Percentiles rank a stretch among this genome's conserved stretches.
These are phyloP conservation scores for Rhizopogon vesiculosus DNA, from an alignment of 768 basidiomycete species.

Conservation along the genomic window DNA sequence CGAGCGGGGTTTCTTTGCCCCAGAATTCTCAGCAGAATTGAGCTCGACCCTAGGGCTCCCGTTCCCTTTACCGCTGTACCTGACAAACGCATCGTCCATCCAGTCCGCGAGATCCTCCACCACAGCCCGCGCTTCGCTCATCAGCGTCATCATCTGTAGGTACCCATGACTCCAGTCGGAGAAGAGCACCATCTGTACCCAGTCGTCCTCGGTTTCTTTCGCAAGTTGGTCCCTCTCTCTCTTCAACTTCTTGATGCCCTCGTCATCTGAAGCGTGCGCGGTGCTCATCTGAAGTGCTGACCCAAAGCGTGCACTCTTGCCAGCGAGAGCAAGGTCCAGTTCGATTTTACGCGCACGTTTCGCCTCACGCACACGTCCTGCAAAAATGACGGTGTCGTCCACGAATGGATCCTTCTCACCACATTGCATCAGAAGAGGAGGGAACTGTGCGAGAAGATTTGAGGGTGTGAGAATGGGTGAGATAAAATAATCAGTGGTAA, in stretches of 20 bases:
- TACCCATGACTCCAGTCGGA: conserved; percentile 98
- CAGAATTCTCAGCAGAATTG: conserved; percentile 11
- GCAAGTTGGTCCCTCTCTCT: conserved; percentile 57
- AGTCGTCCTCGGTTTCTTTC: conserved; percentile 81
- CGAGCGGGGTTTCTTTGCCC: conserved; percentile 21
- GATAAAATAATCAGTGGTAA: conserved; percentile 91
- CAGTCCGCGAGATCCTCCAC: conserved; percentile 85
- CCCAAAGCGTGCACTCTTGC: conserved; percentile 60
- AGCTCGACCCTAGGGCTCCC: conserved; percentile 10
- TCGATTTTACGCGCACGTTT: conserved; percentile 80
- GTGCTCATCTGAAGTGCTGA: conserved; percentile 61
- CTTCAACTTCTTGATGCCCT: conserved; percentile 37
- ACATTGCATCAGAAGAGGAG: conserved; percentile 89
- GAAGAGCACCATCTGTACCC: conserved; percentile 92
- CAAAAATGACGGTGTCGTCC: conserved; percentile 96
- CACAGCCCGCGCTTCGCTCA: conserved; percentile 75
- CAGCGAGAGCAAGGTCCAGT: conserved; percentile 55
- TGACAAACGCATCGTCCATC: conserved; percentile 76
- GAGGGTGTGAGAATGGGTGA: conserved; percentile 90
- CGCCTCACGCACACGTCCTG: conserved; percentile 91
- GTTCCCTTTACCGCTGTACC: conserved; percentile 25
- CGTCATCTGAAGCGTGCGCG: conserved; percentile 24
- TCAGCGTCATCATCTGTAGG: conserved; percentile 88
- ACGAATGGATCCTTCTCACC: conserved; percentile 96
- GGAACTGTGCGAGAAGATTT: conserved; percentile 85